phyloP scores from a whole-genome alignment of 805 yeast genomes.

The Cyberlindnera maclurae region DNA sequence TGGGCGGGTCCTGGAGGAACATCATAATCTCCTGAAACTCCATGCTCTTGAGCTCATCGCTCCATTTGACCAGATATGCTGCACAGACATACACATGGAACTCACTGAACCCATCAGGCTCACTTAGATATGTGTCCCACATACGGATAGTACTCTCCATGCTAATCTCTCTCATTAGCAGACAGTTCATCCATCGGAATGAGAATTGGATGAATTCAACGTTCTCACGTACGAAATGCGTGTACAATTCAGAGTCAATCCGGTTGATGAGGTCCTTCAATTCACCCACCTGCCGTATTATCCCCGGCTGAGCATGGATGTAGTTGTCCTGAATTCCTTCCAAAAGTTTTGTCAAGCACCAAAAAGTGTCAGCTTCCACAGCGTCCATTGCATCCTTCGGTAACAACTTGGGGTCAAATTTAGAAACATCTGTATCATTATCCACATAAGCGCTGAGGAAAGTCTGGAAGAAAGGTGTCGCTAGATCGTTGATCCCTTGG shows the following conservation, averaged over 20 bases:
- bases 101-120: slow-evolving; percentile 73
- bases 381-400: slow-evolving; percentile 54
- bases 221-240: slow-evolving; percentile 72
- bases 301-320: slow-evolving; percentile 98
- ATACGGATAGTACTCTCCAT: slow-evolving; percentile 76
- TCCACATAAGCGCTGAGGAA: slow-evolving; percentile 63
- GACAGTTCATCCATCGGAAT: slow-evolving; percentile 98
- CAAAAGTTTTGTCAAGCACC: slow-evolving; percentile 87
- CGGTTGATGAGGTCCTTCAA: slow-evolving; percentile 69
- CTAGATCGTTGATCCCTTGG: slow-evolving; percentile 92
- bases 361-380: slow-evolving; percentile 92
- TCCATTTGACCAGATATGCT: slow-evolving; percentile 87
- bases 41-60: slow-evolving; percentile 67
- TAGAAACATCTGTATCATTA: slow-evolving; percentile 41
- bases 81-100: slow-evolving; percentile 98
- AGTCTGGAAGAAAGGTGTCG: slow-evolving; percentile 87
- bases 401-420: slow-evolving; percentile 54
- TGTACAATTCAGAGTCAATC: slow-evolving; percentile 66
- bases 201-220: slow-evolving; percentile 95
- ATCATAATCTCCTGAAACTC: slow-evolving; percentile 94
- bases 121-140: slow-evolving; percentile 95
- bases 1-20: slow-evolving; percentile 86
- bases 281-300: slow-evolving; percentile 81
- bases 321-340: slow-evolving; percentile 96
- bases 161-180: slow-evolving; percentile 87